phyloP scores from a whole-genome alignment of 208 protist genomes.

The Trypanosoma scelopori region DNA sequence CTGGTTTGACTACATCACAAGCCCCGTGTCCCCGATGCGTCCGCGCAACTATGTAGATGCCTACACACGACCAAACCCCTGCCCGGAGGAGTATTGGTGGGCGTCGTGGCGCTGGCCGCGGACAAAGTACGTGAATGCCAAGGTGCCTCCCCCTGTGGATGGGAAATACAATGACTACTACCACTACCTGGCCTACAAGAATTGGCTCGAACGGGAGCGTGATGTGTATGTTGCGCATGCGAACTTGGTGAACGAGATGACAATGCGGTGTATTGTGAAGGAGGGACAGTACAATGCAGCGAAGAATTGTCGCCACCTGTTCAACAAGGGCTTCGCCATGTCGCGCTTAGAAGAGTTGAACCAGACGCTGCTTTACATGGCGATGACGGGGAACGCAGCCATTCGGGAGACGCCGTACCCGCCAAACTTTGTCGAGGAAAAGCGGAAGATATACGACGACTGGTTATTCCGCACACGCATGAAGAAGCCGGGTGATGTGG shows the following conservation, averaged over 20 bases:
- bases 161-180: constrained; percentile 86
- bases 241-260: constrained; percentile 79
- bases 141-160: constrained; percentile 75
- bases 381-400: constrained; percentile 78
- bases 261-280: constrained; percentile 67
- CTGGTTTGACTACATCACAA: constrained; percentile 62
- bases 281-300: constrained; percentile 87
- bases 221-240: constrained; percentile 81
- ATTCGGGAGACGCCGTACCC: constrained; percentile 88
- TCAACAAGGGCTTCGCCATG: constrained; percentile 83
- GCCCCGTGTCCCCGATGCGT: constrained; percentile 47
- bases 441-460: constrained; percentile 88
- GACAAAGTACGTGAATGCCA: constrained; percentile 81
- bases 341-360: constrained; percentile 82
- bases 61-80: constrained; percentile 76
- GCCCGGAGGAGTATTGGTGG: constrained; percentile 84
- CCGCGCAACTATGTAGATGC: constrained; percentile 73
- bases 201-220: constrained; percentile 78
- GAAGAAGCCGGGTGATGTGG: constrained; percentile 74
- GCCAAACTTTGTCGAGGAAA: constrained; percentile 81
- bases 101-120: constrained; percentile 79
- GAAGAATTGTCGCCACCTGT: constrained; percentile 87
- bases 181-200: constrained; percentile 82
- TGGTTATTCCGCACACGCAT: constrained; percentile 84
- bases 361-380: constrained; percentile 84